Evolutionary conservation across 768 basidiomycete species (phyloP), one percentile per base, ranked within the genome.

Genomic region (Termitomyces heimii): DNA sequence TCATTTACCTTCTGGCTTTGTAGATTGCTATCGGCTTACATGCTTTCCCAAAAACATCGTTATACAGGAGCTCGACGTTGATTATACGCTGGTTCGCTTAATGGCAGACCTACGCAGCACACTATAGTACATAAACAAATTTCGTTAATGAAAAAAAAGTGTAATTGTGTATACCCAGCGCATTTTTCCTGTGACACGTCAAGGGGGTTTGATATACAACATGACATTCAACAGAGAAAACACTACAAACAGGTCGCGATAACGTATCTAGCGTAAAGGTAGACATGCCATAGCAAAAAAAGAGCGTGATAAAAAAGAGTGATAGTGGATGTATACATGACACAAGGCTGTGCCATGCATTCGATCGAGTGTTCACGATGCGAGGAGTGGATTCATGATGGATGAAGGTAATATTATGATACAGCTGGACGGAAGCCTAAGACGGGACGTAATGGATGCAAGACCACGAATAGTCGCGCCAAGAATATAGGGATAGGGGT

Each of bases 221-320:
- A 51, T 56, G 32, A 37, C 26, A 56, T 57, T 53, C 40, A 28
- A 34, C 40, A 44, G 22, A 43, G 48, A 26, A 51, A 45, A 55
- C 18, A 51, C 40, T 45, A 56, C 32, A 44, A 52, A 58, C 44
- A 61, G 32, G 14, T 5, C 29, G 51, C 31, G 43, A 50, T 40
- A 62, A 37, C 40, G 57, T 40, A 58, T 58, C 60, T 62, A 62
- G 46, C 55, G 47, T 54, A 56, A 32, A 44, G 55, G 58, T 46
- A 62, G 58, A 59, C 61, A 56, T 59, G 58, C 26, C 24, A 39
- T 59, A 54, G 55, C 51, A 31, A 59, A 59, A n/a, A 53, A 62
- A 44, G 55, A 49, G 53, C 45, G 55, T 53, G 24, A 44, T 47
- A 32, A 37, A 48, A n/a, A 57, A 59, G 58, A 59, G 32, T 51